Evolutionary conservation across 164 flowering plant species (phyloP).

Genomic region (Tinospora cordifolia): DNA sequence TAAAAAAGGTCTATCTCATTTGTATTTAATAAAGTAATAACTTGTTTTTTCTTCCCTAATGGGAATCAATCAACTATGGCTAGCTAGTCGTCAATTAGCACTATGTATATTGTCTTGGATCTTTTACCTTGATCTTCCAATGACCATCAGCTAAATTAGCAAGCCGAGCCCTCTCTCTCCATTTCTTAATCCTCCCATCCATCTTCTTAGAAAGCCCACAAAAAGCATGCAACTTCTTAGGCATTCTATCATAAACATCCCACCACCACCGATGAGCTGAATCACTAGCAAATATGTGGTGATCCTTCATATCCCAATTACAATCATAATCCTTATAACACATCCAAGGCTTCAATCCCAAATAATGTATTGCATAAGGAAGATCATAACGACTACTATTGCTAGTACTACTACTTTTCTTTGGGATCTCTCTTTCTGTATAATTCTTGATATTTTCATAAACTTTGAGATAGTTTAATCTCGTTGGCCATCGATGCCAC

Average conservation of each 20-base stretch:
- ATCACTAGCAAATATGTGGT: constrained; percentile 77
- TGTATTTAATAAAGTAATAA: too few relatives aligned
- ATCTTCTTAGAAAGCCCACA: constrained; percentile 36
- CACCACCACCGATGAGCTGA: constrained; percentile 83
- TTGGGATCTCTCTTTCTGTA: constrained; percentile 70
- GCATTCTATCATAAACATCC: constrained; percentile 72
- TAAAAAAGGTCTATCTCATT: too few relatives aligned
- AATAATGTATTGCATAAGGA: constrained; percentile 65
- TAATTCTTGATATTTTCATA: constrained; percentile 73
- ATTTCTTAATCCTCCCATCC: constrained; percentile 26
- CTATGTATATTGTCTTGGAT: constrained; percentile 39
- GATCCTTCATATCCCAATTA: constrained; percentile 63
- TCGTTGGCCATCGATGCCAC: constrained; percentile 87
- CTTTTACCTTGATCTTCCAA: constrained; percentile 50
- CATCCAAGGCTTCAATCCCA: constrained; percentile 89
- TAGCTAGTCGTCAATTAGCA: too few relatives aligned
- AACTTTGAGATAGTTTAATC: constrained; percentile 78
- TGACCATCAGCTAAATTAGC: constrained; percentile 36
- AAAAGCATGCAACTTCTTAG: constrained; percentile 33
- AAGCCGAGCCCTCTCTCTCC: constrained; percentile 33
- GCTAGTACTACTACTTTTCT: too few relatives aligned
- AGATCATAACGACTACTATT: too few relatives aligned
- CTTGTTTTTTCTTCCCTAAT: too few relatives aligned
- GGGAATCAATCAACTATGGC: too few relatives aligned
- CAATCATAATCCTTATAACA: constrained; percentile 96